Conservation (phyloP, 1,139 yeast genomes). For the Dujonia santamariae region DNA sequence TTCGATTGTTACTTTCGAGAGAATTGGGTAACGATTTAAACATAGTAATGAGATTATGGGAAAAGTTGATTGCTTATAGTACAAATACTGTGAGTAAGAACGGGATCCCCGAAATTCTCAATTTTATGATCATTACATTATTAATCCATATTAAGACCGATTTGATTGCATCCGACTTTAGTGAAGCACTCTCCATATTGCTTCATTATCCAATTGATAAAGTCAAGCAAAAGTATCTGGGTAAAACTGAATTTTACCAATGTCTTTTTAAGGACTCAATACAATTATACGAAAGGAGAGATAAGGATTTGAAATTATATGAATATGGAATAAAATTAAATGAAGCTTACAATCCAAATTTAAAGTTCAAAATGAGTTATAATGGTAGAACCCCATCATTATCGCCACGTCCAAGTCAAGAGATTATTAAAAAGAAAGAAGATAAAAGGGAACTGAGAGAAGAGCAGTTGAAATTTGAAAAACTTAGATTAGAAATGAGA, state of each 20-base stretch:
- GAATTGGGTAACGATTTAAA: constrained; percentile 52
- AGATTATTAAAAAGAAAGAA: constrained; percentile 9
- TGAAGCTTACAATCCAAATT: constrained; percentile 32
- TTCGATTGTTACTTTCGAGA: constrained; percentile 53
- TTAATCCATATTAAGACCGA: constrained; percentile 50
- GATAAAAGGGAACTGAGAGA: constrained; percentile 18
- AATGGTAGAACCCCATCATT: constrained; percentile 15
- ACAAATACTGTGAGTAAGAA: constrained; percentile 11
- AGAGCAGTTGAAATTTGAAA: constrained; percentile 42
- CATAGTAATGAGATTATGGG: constrained; percentile 52
- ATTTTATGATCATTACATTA: constrained; percentile 49
- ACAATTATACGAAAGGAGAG: constrained; percentile 24
- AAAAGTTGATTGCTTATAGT: constrained; percentile 47
- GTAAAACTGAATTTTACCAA: constrained; percentile 19
- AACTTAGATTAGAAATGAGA: constrained; percentile 41
- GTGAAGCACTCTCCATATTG: constrained; percentile 56
- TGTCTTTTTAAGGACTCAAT: constrained; percentile 29
- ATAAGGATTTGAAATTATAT: constrained; percentile 39
- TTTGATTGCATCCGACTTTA: constrained; percentile 54
- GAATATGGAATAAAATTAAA: constrained; percentile 39
- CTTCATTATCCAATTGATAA: constrained; percentile 52
- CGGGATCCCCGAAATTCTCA: constrained; percentile 39
- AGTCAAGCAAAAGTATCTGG: constrained; percentile 3
- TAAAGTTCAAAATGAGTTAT: constrained; percentile 33
- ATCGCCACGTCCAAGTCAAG: constrained; percentile 15